Conservation (phyloP, 352 stramenopile genomes). For the Peronospora farinosa region DNA sequence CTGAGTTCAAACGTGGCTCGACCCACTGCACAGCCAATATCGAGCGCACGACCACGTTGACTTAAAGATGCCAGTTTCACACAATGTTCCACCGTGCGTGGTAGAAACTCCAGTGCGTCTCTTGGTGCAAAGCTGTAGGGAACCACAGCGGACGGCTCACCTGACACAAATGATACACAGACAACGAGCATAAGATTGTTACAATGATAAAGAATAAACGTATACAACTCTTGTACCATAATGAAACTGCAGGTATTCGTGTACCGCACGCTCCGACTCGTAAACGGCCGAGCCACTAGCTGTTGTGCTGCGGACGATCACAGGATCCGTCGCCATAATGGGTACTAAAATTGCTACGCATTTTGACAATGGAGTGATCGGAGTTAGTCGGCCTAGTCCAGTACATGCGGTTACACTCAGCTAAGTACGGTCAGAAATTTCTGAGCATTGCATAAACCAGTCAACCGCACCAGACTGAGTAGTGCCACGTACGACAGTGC, state of each 20-base stretch:
- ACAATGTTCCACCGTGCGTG: constrained; percentile 72
- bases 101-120: constrained; percentile 84
- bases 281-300: constrained; percentile 85
- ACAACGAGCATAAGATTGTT: no score
- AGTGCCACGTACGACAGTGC: no score
- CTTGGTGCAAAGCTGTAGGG: constrained; percentile 65
- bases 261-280: constrained; percentile 78
- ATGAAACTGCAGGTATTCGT: constrained; percentile 90
- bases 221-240: constrained; percentile 44
- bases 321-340: neutral
- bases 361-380: no score
- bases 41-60: constrained; percentile 79
- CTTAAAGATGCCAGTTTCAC: constrained; percentile 42
- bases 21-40: constrained; percentile 93
- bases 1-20: constrained; percentile 91
- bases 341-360: neutral
- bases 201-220: no score
- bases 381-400: no score
- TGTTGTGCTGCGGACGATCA: constrained; percentile 68
- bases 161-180: constrained; percentile 30
- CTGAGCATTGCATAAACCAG: no score
- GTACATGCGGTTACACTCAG: no score
- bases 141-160: constrained; percentile 54
- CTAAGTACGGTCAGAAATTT: no score
- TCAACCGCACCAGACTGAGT: no score